Base-by-base conservation (phyloP, 495 filamentous ascomycete genomes). In the Penicilliopsis zonata region DNA sequence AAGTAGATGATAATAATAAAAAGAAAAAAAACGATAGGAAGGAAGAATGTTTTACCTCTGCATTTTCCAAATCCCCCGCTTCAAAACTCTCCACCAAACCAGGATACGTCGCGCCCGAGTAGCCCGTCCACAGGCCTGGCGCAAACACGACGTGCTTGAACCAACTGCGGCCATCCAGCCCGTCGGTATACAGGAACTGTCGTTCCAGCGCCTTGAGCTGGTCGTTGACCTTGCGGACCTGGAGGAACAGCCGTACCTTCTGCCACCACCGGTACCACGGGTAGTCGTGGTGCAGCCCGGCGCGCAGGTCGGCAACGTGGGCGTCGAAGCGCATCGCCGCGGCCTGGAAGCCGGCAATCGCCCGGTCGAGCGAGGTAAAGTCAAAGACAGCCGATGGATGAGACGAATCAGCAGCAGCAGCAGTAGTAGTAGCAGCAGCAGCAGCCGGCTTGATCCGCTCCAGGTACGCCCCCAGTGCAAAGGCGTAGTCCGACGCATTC, bases 71-170 rank as follows among this genome's bases (percentile, higher is more conserved):
- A 56, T 78, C 66, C 5, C 55, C 55, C 18, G 55, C 65, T 9
- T 76, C 71, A 30, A 80, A 53, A 32, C 65, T 67, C 53, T 80
- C 75, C 7, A 75, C 65, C 14, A 80, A 35, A 8, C 74, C 71
- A 2, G 75, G 75, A 42, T 71, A 80, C 8, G 72, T 78, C 20
- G 70, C 80, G 2, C 85, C 86, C 0, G 84, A 61, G 55, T 94
- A 94, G 5, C 86, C 86, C 0, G 84, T 92, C 85, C 85, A 94
- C 24, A 85, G 44, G 1, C 86, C 76, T n/a, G 76, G 73, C 4
- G 74, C 76, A 50, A 78, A 80, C 16, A 80, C 73, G n/a, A 78
- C 67, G 35, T 78, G 75, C 49, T 80, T 80, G 55, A 71, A 80
- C 73, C 74, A 78, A 22, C 41, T 50, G 30, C 75, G 59, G 4